phyloP scores from a whole-genome alignment of 2,329 filamentous ascomycete genomes.

The Pestalotiopsis sp. region DNA sequence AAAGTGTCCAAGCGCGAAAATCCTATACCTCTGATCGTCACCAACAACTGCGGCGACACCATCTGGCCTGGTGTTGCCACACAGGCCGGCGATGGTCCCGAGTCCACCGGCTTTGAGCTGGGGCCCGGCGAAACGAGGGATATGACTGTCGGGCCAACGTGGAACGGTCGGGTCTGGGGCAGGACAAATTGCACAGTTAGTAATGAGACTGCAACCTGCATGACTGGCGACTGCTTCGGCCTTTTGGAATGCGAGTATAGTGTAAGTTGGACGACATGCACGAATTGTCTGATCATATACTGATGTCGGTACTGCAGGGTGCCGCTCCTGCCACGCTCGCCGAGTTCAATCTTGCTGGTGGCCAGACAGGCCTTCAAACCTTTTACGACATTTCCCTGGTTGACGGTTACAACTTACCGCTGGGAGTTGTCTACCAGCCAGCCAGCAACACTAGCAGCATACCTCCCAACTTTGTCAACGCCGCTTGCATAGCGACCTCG shows the following conservation, averaged over 20 bases:
- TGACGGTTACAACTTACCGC: conserved; percentile 80
- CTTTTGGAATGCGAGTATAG: conserved; percentile 69
- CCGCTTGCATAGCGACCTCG: conserved; percentile 73
- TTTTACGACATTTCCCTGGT: conserved; percentile 87
- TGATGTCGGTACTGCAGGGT: conserved; percentile 50
- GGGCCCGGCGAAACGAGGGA: conserved; percentile 57
- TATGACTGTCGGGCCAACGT: conserved; percentile 70
- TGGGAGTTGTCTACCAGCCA: conserved; percentile 64
- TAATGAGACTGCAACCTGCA: conserved; percentile 67
- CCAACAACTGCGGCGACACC: conserved; percentile 70
- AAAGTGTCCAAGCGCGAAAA: conserved; percentile 30
- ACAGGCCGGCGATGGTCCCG: conserved; percentile 70
- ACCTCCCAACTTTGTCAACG: conserved; percentile 76
- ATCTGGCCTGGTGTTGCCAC: conserved; percentile 80
- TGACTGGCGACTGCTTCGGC: conserved; percentile 76
- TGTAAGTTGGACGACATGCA: conserved; percentile 48
- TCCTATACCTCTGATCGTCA: conserved; percentile 63
- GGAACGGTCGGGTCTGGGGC: conserved; percentile 83
- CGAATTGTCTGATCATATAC: not conserved
- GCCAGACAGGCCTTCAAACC: conserved; percentile 60
- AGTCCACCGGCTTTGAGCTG: conserved; percentile 70
- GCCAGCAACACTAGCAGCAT: conserved; percentile 67
- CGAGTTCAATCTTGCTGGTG: conserved; percentile 77
- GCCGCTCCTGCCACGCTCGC: conserved; percentile 75
- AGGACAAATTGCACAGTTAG: conserved; percentile 83